Conservation (phyloP, 2,329 filamentous ascomycete genomes). For the Pseudogymnoascus verrucosus region DNA sequence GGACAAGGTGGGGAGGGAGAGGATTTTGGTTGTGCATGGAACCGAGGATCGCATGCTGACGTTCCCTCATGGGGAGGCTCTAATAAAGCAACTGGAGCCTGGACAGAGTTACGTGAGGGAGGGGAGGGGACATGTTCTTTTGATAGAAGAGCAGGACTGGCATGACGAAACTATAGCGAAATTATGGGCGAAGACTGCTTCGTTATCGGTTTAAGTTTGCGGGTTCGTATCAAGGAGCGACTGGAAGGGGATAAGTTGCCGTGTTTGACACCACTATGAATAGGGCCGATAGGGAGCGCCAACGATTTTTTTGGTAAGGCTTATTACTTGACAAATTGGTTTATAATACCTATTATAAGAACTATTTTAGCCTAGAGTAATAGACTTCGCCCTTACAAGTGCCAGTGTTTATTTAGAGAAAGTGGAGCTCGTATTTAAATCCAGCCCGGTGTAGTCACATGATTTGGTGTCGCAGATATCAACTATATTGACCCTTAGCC, state of each 20-base stretch:
- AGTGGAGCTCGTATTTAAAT: neutral
- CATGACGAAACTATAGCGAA: conserved; percentile 51
- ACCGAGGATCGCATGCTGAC: conserved; percentile 71
- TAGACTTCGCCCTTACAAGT: neutral
- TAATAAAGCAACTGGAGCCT: conserved; percentile 58
- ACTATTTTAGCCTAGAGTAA: neutral
- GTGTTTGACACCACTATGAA: neutral
- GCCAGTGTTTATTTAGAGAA: neutral
- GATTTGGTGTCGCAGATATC: conserved; percentile 1
- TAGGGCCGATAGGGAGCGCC: neutral
- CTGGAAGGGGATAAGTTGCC: neutral
- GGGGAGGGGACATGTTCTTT: conserved; percentile 66
- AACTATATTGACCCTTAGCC: neutral
- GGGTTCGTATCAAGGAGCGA: neutral
- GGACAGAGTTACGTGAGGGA: conserved; percentile 55
- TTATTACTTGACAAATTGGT: neutral
- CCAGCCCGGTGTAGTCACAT: neutral
- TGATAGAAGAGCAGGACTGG: conserved; percentile 62
- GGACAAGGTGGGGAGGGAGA: conserved; percentile 59
- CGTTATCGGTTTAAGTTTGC: neutral
- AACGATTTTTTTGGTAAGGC: neutral
- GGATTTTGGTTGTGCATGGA: conserved; percentile 74
- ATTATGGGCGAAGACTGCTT: conserved; percentile 24
- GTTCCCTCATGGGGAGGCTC: conserved; percentile 57
- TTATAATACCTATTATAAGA: neutral